Evolutionary conservation across 805 yeast genomes (phyloP), one percentile per base, ranked within the genome.

Genomic region (Pichia sporocuriosa): DNA sequence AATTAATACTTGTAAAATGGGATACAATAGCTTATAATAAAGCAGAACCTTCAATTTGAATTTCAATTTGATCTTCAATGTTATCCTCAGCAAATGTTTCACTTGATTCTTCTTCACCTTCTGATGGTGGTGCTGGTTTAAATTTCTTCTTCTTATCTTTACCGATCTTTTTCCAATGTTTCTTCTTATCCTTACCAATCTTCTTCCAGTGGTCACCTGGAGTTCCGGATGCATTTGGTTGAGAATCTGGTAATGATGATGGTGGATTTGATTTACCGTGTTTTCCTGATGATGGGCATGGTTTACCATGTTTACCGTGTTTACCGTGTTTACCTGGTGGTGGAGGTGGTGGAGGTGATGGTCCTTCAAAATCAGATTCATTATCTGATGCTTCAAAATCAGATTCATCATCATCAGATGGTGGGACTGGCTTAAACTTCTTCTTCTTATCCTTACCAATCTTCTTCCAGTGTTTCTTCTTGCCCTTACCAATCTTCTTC

Each of bases 381-480:
- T 4, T 9, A 19, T 35, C 38, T 12, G 38, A 21, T 4, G n/a
- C 31, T 28, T 31, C 37, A 13, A 34, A 34, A 22, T 34, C 30
- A 17, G 31, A 8, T 6, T 35, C 30, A 9, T 45, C 49, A 20
- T 36, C 46, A 21, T 42, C 46, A 20, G 35, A 40, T 6, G 32
- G 24, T 24, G 42, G 37, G 37, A 11, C 10, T 24, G 48, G 50
- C 25, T 48, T 46, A 46, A 45, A 49, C 48, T 51, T 48, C 49
- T 50, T 51, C 43, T 48, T 53, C 32, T 52, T 47, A 20, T 53
- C 50, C 35, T 48, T 51, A 34, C 55, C 58, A 23, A 32, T 41
- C 7, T 51, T 48, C 31, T 53, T 53, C 54, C 55, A 47, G 51
- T 50, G 40, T 37, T 52, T 48, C 35, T 29, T 46, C 32, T 43